Base-by-base conservation (phyloP, 2,329 filamentous ascomycete species). In the Aciculosporium take region DNA sequence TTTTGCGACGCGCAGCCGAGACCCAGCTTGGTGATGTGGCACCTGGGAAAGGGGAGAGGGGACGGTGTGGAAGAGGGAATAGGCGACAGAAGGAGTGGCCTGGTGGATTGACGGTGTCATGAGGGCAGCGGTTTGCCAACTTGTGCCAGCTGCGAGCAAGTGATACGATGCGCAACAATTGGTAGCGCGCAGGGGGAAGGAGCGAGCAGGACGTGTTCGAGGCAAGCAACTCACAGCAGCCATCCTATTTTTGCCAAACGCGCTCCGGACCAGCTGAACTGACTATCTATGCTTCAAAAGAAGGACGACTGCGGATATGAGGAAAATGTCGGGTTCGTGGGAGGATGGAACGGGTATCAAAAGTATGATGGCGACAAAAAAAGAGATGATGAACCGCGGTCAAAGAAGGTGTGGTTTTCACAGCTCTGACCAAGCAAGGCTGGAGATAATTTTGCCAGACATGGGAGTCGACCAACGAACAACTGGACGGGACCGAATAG, bases 181-280 rank as follows among this genome's bases (percentile, higher is more conserved):
- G 43, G 18, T 27, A 28, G 18, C 40, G 43, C 43, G 40, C 37
- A 7, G 17, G 33, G 13, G 44, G 44, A 40, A 43, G 30, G 44
- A 41, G 41, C 34, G 28, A 40, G 43, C 21, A 27, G 17, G 25
- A 24, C 10, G n/a, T 10, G 20, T 39, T 45, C 32, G 38, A 36
- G 42, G 36, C 41, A 35, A 42, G 46, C 43, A 44, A 63, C 61
- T 61, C 58, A 64, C 61, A 59, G 61, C 57, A 60, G 61, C 61
- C 61, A 64, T 64, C 59, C 60, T 64, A 58, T 57, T 53, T 51
- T 49, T 54, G 54, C 52, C 52, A 46, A 44, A 46, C 45, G 47
- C 44, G 48, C 45, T 48, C 45, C 37, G 40, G 40, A 37, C 37
- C 29, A 36, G 40, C 10, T 29, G 34, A 35, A 43, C 40, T 13